A percentile compares a stretch with the other conserved stretches of the same genome.
Conservation (phyloP, 1,284 basidiomycete species). For the Butyriboletus appendiculatus region DNA sequence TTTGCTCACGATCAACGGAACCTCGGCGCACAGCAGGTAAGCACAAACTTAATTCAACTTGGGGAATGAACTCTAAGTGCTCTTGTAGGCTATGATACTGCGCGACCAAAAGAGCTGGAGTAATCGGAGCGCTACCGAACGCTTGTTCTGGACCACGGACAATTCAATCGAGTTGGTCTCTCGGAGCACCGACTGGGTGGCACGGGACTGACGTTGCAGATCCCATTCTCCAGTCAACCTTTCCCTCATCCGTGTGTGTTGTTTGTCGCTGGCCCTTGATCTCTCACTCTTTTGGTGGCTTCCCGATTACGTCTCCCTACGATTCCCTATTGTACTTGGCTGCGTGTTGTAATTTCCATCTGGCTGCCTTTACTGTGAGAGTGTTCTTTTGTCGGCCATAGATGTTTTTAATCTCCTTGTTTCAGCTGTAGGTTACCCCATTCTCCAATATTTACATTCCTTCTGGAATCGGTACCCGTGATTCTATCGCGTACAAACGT, state of each 20-base stretch:
- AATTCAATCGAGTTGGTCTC: conserved; percentile 81
- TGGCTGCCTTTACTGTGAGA: conserved; percentile 14
- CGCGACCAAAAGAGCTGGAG: conserved; percentile 94
- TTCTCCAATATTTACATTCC: conserved; percentile 13
- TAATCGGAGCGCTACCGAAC: conserved; percentile 81
- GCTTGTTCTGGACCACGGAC: conserved; percentile 87
- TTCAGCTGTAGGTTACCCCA: conserved; percentile 26
- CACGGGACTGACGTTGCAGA: conserved; percentile 52
- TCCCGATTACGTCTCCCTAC: conserved; percentile 3
- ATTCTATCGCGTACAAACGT: conserved; percentile 7
- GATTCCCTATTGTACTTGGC: conserved; percentile 25
- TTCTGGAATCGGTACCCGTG: conserved; percentile 11
- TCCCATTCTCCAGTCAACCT: neutral
- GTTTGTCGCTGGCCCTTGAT: conserved; percentile 2
- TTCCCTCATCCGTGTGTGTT: conserved; percentile 11
- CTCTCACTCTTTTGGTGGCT: conserved; percentile 7
- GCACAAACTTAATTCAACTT: conserved; percentile 23
- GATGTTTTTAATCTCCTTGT: conserved; percentile 15
- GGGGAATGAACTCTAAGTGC: neutral
- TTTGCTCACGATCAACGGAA: conserved; percentile 91
- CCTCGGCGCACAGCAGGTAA: conserved; percentile 90
- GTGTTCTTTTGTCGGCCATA: conserved; percentile 4
- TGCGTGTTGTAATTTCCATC: conserved; percentile 26
- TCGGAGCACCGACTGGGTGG: conserved; percentile 82
- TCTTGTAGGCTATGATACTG: conserved; percentile 81